Base-by-base conservation (phyloP, 2,329 filamentous ascomycete genomes). In the Botrytis galanthina region DNA sequence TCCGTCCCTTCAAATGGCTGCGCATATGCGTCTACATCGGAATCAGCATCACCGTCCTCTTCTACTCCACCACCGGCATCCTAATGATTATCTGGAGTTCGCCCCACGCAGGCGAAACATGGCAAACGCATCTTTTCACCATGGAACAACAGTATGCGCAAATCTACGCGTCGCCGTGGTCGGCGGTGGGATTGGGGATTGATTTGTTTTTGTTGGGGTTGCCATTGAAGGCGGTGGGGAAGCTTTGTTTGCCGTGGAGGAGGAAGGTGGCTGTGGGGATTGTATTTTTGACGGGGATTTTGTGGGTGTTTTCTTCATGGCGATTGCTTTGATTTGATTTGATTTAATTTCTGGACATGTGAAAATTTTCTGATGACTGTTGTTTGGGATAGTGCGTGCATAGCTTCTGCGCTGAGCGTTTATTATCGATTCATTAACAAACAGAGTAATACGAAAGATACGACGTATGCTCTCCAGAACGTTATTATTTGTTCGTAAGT, bases 331-430 rank as follows among this genome's bases (percentile, higher is more conserved):
- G 14, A 6, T 26, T 12, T 51, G 9, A 12, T 51, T 51, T 51
- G 2, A 14, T n/a, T 51, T n/a, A 0, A n/a, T 51, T 14, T 12
- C 4, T 51, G 10, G 10, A 26, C 4, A 9, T n/a, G 0, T 3
- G 26, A 1, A 0, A 3, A 3, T 12, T n/a, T 51, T 57, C 51
- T 57, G 3, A 29, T 29, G 7, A 9, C 2, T 51, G 26, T 6
- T 51, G 6, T n/a, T 6, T 51, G 26, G 3, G 12, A 18, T 35
- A 67, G 63, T 67, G 44, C 44, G 6, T 67, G 32, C 8, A 67
- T 67, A 9, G 44, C 44, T 18, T 67, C 63, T 6, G 35, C 22
- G 1, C 63, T 67, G 3, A 67, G 32, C 16, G 63, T 67, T 0
- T 67, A 67, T n/a, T 51, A 67, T 16, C 44, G 44, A 5, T 67